Conservation (phyloP, 2,329 filamentous ascomycete genomes). For the Orbilia javanica region DNA sequence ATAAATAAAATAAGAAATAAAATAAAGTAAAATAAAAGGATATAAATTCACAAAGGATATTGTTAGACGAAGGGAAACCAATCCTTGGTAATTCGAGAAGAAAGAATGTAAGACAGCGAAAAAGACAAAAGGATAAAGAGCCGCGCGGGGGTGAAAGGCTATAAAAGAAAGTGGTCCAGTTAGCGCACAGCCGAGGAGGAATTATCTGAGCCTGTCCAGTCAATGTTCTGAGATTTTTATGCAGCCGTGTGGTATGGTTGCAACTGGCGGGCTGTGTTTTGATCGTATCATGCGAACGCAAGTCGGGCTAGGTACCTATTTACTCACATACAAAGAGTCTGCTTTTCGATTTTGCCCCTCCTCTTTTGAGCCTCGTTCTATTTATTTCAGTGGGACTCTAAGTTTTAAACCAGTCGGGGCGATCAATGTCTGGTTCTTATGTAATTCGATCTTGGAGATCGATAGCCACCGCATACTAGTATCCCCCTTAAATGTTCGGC, state of each 20-base stretch:
- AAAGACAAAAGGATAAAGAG: not conserved
- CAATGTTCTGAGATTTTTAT: not conserved
- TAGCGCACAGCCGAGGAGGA: constrained; percentile 11
- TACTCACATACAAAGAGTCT: constrained; percentile 4
- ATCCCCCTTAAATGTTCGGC: not conserved
- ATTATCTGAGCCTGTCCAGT: not conserved
- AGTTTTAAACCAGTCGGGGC: not conserved
- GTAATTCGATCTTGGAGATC: not conserved
- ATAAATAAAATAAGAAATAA: too few relatives aligned
- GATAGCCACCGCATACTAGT: not conserved
- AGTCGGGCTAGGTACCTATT: not conserved
- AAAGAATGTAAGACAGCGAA: not conserved
- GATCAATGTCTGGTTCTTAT: not conserved
- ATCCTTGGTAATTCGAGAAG: not conserved
- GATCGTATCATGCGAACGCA: not conserved
- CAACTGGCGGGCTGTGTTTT: not conserved
- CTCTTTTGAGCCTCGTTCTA: not conserved
- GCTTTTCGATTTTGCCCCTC: not conserved
- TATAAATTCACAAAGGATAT: not conserved
- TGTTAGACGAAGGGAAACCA: not conserved
- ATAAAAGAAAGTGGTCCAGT: not conserved
- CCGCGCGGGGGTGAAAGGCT: not conserved
- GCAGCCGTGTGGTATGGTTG: not conserved
- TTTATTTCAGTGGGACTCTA: not conserved
- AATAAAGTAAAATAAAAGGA: too few relatives aligned